Evolutionary conservation across 2,329 filamentous ascomycete genomes (phyloP).

Genomic region (Aspergillus sp.): DNA sequence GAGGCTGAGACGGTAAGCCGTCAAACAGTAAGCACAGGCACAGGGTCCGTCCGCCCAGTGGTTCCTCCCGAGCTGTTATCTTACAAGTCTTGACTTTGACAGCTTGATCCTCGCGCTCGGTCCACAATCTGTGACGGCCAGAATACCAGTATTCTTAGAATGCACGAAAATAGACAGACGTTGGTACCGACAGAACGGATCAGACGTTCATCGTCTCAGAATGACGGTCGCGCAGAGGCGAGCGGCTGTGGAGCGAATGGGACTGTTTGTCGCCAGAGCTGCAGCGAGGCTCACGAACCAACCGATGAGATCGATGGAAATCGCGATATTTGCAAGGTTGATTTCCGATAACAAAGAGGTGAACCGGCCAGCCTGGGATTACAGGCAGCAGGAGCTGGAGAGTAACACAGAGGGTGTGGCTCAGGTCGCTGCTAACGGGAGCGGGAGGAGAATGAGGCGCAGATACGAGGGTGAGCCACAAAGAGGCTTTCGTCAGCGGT

Average conservation of each 20-base stretch:
- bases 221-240: conserved; percentile 1
- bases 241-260: conserved; percentile 18
- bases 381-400: background rate
- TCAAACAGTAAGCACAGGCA: background rate
- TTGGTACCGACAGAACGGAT: conserved; percentile 18
- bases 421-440: background rate
- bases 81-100: background rate
- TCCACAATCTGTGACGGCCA: background rate
- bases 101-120: background rate
- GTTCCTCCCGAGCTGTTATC: background rate
- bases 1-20: conserved; percentile 16
- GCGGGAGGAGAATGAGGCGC: conserved; percentile 6
- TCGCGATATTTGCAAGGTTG: background rate
- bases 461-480: conserved; percentile 23
- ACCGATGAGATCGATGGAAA: background rate
- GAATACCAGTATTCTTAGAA: conserved; percentile 15
- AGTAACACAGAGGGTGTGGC: conserved; percentile 2
- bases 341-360: background rate
- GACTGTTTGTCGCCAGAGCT: background rate
- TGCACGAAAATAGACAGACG: conserved; percentile 9
- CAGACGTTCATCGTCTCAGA: conserved; percentile 14
- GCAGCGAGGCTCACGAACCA: background rate
- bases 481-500: background rate
- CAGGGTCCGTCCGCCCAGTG: too few species aligned
- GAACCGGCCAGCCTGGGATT: background rate